Evolutionary conservation across 2,329 filamentous ascomycete species (phyloP).

Genomic region (Penicillium nordicum): DNA sequence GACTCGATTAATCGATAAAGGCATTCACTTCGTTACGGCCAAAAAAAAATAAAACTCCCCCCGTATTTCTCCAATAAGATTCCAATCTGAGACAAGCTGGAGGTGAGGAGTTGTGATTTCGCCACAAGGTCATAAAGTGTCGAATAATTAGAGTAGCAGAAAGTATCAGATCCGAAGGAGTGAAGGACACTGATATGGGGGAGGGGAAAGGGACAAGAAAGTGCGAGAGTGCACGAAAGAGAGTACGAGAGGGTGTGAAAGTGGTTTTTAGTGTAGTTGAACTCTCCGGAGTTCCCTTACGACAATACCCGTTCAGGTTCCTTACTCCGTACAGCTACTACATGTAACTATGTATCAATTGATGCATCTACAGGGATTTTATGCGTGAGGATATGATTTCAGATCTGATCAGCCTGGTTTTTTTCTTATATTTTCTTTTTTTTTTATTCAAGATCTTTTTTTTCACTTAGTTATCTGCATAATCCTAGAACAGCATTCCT

Average conservation of each 20-base stretch:
- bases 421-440: background rate
- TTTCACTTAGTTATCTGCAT: background rate
- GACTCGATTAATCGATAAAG: background rate
- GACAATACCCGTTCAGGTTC: slow-evolving; percentile 14
- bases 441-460: background rate
- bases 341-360: too few relatives aligned
- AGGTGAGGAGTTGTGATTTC: background rate
- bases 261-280: background rate
- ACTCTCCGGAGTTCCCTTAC: slow-evolving; percentile 14
- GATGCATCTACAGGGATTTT: background rate
- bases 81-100: slow-evolving; percentile 16
- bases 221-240: background rate
- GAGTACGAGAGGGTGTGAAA: too few relatives aligned
- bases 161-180: slow-evolving; percentile 25
- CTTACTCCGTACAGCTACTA: slow-evolving; percentile 4
- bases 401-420: background rate
- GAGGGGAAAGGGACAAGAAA: slow-evolving; percentile 13
- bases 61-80: slow-evolving; percentile 10
- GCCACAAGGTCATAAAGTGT: background rate
- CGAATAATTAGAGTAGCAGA: background rate
- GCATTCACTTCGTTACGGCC: slow-evolving; percentile 2
- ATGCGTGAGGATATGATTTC: background rate
- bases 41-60: background rate
- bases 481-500: background rate
- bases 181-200: slow-evolving; percentile 23